A percentile compares a stretch with the other conserved stretches of the same genome.
These are phyloP conservation scores for Mercurialis annua DNA, from an alignment of 345 rosid genomes.

Conservation along the genomic window DNA sequence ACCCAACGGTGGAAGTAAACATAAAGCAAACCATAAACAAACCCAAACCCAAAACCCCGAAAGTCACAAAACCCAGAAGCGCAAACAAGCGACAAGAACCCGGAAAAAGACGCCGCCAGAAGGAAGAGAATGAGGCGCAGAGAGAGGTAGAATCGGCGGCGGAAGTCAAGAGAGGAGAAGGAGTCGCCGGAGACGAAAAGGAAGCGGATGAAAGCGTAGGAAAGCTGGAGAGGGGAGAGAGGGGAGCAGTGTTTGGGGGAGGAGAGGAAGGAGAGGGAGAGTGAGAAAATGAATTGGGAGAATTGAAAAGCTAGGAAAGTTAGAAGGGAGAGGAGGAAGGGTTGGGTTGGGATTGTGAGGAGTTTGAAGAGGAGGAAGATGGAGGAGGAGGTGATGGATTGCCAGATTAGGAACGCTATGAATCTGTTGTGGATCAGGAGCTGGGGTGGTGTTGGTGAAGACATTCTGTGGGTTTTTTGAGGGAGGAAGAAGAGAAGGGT, in stretches of 20 bases:
- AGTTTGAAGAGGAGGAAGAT: constrained; percentile 53
- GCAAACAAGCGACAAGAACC: constrained; percentile 40
- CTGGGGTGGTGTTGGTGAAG: not conserved
- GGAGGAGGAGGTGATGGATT: constrained; percentile 49
- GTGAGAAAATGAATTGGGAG: constrained; percentile 62
- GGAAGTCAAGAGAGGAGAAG: constrained; percentile 35
- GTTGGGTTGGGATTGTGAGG: constrained; percentile 17
- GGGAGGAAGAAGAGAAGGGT: not conserved
- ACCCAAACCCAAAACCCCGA: constrained; percentile 63
- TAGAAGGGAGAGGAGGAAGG: constrained; percentile 16
- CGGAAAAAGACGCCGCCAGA: constrained; percentile 39
- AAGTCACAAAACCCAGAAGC: constrained; percentile 18
- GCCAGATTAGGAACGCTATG: constrained; percentile 70
- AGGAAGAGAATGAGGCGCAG: constrained; percentile 24
- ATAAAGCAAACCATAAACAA: constrained; percentile 50
- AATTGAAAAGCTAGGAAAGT: constrained; percentile 43
- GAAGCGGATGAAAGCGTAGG: constrained; percentile 32
- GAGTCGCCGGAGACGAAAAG: constrained; percentile 24
- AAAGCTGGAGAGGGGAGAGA: constrained; percentile 42
- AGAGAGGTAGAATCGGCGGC: constrained; percentile 33
- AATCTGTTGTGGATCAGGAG: constrained; percentile 47
- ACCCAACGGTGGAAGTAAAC: constrained; percentile 63
- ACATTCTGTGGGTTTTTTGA: not conserved
- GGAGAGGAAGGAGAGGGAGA: constrained; percentile 45
- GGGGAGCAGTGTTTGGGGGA: constrained; percentile 36